A percentile compares a stretch with the other conserved stretches of the same genome.
Conservation (phyloP, 2,329 filamentous ascomycete genomes). For the Phialophora macrospora region DNA sequence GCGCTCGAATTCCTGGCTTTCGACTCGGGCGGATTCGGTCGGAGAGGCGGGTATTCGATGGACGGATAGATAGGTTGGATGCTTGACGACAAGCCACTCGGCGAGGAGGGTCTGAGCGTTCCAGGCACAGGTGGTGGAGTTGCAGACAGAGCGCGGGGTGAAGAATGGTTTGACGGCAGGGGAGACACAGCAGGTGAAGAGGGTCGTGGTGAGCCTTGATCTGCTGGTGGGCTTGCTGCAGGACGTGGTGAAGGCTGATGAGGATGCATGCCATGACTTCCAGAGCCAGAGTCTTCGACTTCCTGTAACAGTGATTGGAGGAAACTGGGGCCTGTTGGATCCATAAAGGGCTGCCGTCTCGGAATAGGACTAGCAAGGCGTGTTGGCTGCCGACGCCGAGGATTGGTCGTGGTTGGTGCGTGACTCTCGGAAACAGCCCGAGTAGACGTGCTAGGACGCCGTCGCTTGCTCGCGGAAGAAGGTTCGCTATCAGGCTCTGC, state of each 20-base stretch:
- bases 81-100: constrained; percentile 70
- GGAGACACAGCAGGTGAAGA: constrained; percentile 52
- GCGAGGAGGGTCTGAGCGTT: constrained; percentile 64
- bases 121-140: constrained; percentile 51
- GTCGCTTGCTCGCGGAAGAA: constrained; percentile 35
- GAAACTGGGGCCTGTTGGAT: constrained; percentile 71
- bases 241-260: constrained; percentile 38
- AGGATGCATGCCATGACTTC: constrained; percentile 44
- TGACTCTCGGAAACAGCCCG: constrained; percentile 24
- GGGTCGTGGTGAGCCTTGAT: constrained; percentile 47
- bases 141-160: constrained; percentile 47
- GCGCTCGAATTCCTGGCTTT: constrained; percentile 15
- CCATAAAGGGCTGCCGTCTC: constrained; percentile 33
- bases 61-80: constrained; percentile 76
- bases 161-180: constrained; percentile 48
- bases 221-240: constrained; percentile 43
- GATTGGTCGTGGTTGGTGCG: constrained; percentile 28
- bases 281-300: constrained; percentile 66
- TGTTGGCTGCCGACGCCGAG: constrained; percentile 37
- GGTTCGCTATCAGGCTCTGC: constrained; percentile 58
- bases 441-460: constrained; percentile 32
- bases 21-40: constrained; percentile 51
- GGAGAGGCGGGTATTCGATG: constrained; percentile 72
- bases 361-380: constrained; percentile 38
- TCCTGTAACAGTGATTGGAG: constrained; percentile 86